Evolutionary conservation across 2,329 filamentous ascomycete genomes (phyloP).

Genomic region (Talaromyces sp.): DNA sequence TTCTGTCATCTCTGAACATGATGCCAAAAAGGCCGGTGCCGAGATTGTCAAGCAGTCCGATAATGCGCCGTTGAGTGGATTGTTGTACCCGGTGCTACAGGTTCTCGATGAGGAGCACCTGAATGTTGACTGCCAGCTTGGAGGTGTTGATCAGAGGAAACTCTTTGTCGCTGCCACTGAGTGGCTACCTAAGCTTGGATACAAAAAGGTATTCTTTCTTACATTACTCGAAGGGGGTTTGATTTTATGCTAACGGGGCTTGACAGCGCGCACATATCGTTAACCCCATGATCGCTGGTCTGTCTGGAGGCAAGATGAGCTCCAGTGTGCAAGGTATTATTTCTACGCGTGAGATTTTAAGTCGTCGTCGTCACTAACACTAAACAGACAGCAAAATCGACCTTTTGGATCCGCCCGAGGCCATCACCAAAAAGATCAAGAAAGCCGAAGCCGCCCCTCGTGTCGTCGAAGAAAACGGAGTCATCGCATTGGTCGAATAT

Average conservation of each 20-base stretch:
- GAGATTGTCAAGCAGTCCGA: constrained; percentile 91
- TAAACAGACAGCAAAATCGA: constrained; percentile 77
- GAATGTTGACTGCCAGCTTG: constrained; percentile 78
- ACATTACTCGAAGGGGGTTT: too few species aligned
- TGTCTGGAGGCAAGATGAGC: constrained; percentile 81
- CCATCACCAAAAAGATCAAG: constrained; percentile 73
- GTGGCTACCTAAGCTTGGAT: constrained; percentile 77
- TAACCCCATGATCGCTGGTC: constrained; percentile 85
- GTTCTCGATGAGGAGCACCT: constrained; percentile 87
- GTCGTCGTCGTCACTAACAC: neutral
- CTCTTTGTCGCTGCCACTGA: constrained; percentile 71
- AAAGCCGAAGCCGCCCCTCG: constrained; percentile 77
- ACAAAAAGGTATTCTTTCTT: constrained; percentile 49
- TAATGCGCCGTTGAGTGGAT: constrained; percentile 66
- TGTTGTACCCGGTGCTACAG: constrained; percentile 84
- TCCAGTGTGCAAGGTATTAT: constrained; percentile 52
- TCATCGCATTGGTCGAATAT: constrained; percentile 80
- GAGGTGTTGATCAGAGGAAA: constrained; percentile 33
- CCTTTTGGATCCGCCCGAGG: constrained; percentile 72
- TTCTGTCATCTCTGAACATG: constrained; percentile 66
- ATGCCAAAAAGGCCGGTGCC: constrained; percentile 83
- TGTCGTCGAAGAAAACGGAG: constrained; percentile 75
- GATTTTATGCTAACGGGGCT: neutral
- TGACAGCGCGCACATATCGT: constrained; percentile 62
- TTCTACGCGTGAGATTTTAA: neutral